Base-by-base conservation (phyloP, 306 rosid genomes). In the Astragalus membranaceus region DNA sequence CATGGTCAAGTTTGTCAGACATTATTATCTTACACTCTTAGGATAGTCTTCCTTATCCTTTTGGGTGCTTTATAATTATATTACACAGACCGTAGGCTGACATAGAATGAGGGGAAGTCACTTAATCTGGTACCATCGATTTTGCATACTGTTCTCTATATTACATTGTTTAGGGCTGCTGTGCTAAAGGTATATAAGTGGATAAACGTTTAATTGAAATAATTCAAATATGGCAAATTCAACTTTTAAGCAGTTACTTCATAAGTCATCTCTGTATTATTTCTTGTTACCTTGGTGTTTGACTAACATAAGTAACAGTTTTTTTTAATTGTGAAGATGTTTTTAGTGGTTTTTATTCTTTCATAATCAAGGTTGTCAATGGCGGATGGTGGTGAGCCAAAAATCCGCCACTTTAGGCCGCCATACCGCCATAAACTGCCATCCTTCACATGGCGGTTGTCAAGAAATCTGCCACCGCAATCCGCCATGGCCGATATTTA, bases 281-380 rank as follows among this genome's bases (percentile, higher is more conserved):
- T 15, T 42, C 46, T 58, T 35, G 41, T 43, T 73, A 73, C 48
- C 10, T 64, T 72, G 60, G 57, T 26, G 65, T 62, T 60, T 8
- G 49, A 48, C 74, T n/a, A 32, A 55, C 43, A 36, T 47, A 11
- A 33, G 60, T 26, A 17, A 53, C 75, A 33, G 43, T 47, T 51
- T 51, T 57, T 56, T 51, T 63, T 61, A 17, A 48, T 17, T 48
- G 50, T 35, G 39, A 66, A 64, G 30, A 13, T 60, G 6, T 5
- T 59, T 44, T 35, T 54, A 9, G 7, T 10, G 9, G 14, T 13
- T 72, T 36, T 37, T 15, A 51, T 30, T 4, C 29, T 42, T 42
- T n/a, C n/a, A n/a, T n/a, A n/a, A n/a, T n/a, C n/a, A n/a, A n/a
- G n/a, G n/a, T n/a, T n/a, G 23, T 20, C 23, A 20, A 20, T 20